phyloP scores from a whole-genome alignment of 169 alveolate species.

The Eimeria nieschulzi region DNA sequence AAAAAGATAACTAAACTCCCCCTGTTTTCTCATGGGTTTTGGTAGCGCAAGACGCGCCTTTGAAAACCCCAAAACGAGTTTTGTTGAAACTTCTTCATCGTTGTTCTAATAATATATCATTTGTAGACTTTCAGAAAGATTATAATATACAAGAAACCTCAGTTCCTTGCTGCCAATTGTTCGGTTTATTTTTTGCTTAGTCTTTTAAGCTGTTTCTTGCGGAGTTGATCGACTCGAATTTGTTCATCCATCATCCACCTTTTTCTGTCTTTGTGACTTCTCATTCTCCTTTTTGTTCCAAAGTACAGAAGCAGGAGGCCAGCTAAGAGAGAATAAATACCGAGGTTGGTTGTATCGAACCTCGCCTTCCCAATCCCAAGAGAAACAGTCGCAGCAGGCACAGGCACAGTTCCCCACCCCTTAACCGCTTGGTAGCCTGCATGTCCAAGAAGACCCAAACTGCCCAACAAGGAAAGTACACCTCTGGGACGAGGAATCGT shows the following conservation, averaged over 20 bases:
- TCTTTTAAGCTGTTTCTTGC: not conserved
- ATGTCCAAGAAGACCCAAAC: conserved; percentile 28
- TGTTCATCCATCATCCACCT: conserved; percentile 35
- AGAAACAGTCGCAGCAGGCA: conserved; percentile 1
- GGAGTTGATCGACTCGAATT: conserved; percentile 1
- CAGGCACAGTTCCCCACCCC: conserved; percentile 6
- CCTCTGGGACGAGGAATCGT: conserved; percentile 36
- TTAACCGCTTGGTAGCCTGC: conserved; percentile 12
- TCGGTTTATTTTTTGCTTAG: no score
- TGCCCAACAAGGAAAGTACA: conserved; percentile 24
- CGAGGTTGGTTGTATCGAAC: conserved; percentile 31
- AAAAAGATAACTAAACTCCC: no score
- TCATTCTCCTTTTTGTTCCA: conserved; percentile 12
- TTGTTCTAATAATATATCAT: no score
- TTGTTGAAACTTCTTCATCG: no score
- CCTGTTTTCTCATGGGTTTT: no score
- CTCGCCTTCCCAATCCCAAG: conserved; percentile 20
- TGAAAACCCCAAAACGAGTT: no score
- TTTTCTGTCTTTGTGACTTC: conserved; percentile 19
- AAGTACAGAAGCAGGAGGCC: conserved; percentile 6
- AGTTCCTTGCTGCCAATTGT: no score
- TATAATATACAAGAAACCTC: no score
- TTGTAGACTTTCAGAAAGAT: no score
- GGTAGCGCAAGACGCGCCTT: no score
- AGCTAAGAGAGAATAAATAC: not conserved